Base-by-base conservation (phyloP, 805 yeast genomes). In the Starmerella sp. region DNA sequence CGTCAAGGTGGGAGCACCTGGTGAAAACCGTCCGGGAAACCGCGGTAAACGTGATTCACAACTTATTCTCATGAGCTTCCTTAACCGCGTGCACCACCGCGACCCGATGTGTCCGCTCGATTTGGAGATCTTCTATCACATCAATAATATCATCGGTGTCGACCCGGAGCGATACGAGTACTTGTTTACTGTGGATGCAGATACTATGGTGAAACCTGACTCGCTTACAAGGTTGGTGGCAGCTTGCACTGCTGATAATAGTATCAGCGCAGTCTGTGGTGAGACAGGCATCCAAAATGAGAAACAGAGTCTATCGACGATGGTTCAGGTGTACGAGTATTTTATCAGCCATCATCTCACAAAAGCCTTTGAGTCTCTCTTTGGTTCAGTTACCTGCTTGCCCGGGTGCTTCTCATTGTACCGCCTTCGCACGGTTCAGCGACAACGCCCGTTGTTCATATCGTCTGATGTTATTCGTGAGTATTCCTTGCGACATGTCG, bases 11-110 rank as follows among this genome's bases (percentile, higher is more conserved):
- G 84, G 84, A 39, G 72, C 78, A 4, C 80, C 81, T 0, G 73
- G 71, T 5, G 84, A 80, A 66, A 73, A 71, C 65, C 42, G 58
- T 56, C 83, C 84, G 6, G 84, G 84, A 54, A 80, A 80, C 66
- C 71, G 84, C 65, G 84, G 84, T 62, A 80, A 80, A 66, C 78
- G 84, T 63, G 84, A 80, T 63, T 78, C 84, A 22, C 84, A 80
- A 66, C 73, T 79, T 53, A 66, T 80, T 57, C 67, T 80, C 61
- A 77, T 80, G 81, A 75, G 77, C 44, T 79, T 78, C 67, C 70
- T 80, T 61, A 82, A 80, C 66, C 74, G 75, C 55, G 80, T 80
- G 14, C 81, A 79, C 67, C 77, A 77, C 63, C 78, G 77, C 60
- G 75, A 75, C 56, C 77, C 83, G 61, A 80, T 80, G 84, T 73